phyloP scores from a whole-genome alignment of 371 early-diverging fungal genomes.

The Mortierella sp. region DNA sequence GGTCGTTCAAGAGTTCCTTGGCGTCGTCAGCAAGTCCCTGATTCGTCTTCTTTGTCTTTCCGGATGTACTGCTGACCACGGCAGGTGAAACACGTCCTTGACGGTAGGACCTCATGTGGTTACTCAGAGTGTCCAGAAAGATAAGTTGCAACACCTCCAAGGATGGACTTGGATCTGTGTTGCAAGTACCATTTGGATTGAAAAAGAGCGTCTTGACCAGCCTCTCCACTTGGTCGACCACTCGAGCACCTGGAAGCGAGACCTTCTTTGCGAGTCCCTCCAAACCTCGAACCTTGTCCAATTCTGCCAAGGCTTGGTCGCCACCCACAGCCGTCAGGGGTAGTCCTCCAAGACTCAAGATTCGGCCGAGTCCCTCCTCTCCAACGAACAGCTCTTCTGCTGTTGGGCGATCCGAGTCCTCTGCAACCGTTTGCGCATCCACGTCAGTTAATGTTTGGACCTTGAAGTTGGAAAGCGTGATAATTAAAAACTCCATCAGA shows the following conservation, averaged over 20 bases:
- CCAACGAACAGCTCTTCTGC: slow-evolving; percentile 49
- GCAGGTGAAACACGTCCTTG: slow-evolving; percentile 2
- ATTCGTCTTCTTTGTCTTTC: not conserved
- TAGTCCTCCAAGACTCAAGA: slow-evolving; percentile 61
- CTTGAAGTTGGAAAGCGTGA: slow-evolving; percentile 39
- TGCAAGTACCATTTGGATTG: not conserved
- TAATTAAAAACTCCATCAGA: slow-evolving; percentile 63
- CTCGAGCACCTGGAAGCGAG: slow-evolving; percentile 58
- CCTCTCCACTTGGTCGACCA: slow-evolving; percentile 56
- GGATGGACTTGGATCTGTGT: slow-evolving; percentile 3
- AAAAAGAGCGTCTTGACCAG: slow-evolving; percentile 41
- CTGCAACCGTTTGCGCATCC: not conserved
- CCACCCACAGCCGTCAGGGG: slow-evolving; percentile 20
- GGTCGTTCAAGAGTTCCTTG: slow-evolving; percentile 33
- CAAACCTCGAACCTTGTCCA: slow-evolving; percentile 63
- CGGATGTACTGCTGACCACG: not conserved
- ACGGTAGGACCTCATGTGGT: slow-evolving; percentile 27
- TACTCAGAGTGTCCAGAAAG: slow-evolving; percentile 50
- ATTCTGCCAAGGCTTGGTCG: slow-evolving; percentile 37
- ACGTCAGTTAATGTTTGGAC: not conserved
- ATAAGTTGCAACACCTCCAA: slow-evolving; percentile 48
- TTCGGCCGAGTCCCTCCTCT: slow-evolving; percentile 59
- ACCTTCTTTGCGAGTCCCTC: slow-evolving; percentile 62
- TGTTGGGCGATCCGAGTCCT: not conserved
- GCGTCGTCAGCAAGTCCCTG: slow-evolving; percentile 19